Evolutionary conservation across 2,329 filamentous ascomycete species (phyloP), one percentile per base, ranked within the genome.

Genomic region (Aspergillaceae sp.): DNA sequence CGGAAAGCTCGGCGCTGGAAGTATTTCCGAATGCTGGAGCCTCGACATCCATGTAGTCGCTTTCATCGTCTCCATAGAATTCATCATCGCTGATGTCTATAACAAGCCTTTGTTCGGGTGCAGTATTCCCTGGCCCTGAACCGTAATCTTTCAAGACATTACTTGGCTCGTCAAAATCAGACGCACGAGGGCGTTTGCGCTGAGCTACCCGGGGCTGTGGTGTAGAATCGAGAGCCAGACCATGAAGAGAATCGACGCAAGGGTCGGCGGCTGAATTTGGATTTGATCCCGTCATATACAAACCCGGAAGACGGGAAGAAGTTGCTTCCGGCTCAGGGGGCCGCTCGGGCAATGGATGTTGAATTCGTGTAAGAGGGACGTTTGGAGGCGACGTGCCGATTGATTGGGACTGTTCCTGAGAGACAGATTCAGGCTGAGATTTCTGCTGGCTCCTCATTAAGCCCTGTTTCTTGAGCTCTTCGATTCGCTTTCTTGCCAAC

Each of bases 41-140:
- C 37, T 58, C 59, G n/a, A 57, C 46, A 3, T 61, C 57, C 62
- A 64, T 63, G n/a, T 47, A 41, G 19, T 58, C 54, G 7, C 51
- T 53, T 29, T 62, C 59, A 32, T 64, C 59, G 44, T 65, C 59
- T 4, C 56, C 61, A 42, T 67, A 64, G 6, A 63, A 72, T 48
- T 84, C 81, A 52, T 83, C 80, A 29, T 94, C 90, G 60, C 87
- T 94, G 35, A 94, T 83, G 53, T 94, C 80, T 54, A 95, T 94
- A 35, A 95, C 78, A 44, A 94, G 77, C 2, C 77, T 77, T 42
- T 81, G 74, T 27, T 83, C 74, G 43, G 76, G 70, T 27, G 50
- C 45, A 3, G 30, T 40, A n/a, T 45, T 43, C 72, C 73, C 40
- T 82, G 78, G 8, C 77, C 19, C 19, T 78, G 56, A 83, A 82